Base-by-base conservation (phyloP, 352 stramenopile species). In the Phytophthora multivora region DNA sequence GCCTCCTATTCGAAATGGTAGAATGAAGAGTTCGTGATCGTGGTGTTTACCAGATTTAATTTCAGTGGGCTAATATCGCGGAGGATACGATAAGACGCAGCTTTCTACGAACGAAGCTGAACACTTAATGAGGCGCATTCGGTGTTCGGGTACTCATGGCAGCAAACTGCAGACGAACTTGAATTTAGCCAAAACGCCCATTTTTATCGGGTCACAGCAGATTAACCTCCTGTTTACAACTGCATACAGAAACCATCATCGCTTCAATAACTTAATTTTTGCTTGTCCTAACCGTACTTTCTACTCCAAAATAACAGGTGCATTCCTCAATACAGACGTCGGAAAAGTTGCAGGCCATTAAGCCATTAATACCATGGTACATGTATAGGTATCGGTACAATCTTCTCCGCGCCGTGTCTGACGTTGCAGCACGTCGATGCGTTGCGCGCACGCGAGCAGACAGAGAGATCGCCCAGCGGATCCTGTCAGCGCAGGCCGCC, bases 291-390 rank as follows among this genome's bases (percentile, higher is more conserved):
- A 41, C 11, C 33, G 10, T 36, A 9, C 31, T 31, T 19, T 46
- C 13, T 31, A 33, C 6, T 26, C 56, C 39, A 13, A 4, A 16
- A 52, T 31, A 59, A 59, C 26, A 13, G 28, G 30, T 64, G 56
- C 56, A 46, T n/a, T 51, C 28, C 30, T 33, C 19, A 33, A 61
- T 31, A 60, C 59, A n/a, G n/a, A 33, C 28, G 9, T 19, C 35
- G 15, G 35, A 40, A 40, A 18, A 18, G 4, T 9, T 40, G 12
- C 28, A 13, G 28, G 9, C 28, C 8, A 33, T 10, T 10, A 31
- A n/a, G n/a, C n/a, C n/a, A n/a, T n/a, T n/a, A n/a, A n/a, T n/a
- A n/a, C n/a, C n/a, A n/a, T n/a, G n/a, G 9, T 31, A 9, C 28
- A 33, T 33, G 8, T 9, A 12, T 33, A n/a, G n/a, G 28, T 33